These are phyloP conservation scores for Cladosporium colombiae DNA, from an alignment of 2,329 filamentous ascomycete species.

Conservation along the genomic window DNA sequence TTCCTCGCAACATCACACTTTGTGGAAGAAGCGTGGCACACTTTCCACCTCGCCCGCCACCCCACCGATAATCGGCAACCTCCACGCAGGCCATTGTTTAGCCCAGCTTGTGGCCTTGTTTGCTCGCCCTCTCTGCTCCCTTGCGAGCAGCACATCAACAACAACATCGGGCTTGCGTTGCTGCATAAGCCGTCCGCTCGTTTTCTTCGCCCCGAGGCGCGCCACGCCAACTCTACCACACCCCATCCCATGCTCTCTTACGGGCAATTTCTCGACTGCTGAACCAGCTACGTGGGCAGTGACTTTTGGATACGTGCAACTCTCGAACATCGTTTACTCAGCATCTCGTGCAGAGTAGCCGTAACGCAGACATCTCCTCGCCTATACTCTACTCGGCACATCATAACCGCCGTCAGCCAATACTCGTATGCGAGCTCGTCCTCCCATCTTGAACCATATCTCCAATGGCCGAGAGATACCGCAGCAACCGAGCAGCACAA, in stretches of 20 bases:
- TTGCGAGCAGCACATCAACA: not conserved
- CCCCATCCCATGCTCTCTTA: not conserved
- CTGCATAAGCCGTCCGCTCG: slow-evolving; percentile 10
- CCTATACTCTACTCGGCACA: not conserved
- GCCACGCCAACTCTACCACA: not conserved
- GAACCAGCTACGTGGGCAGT: not conserved
- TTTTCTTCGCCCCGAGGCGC: not conserved
- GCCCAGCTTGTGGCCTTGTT: not conserved
- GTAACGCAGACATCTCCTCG: not conserved
- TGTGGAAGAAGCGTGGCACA: not conserved
- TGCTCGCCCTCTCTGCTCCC: not conserved
- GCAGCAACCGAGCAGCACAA: slow-evolving; percentile 26
- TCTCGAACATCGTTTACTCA: slow-evolving; percentile 5
- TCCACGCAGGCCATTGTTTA: slow-evolving; percentile 1
- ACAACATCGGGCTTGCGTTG: not conserved
- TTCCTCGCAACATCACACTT: not conserved
- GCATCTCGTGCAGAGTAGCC: not conserved
- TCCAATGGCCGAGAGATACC: slow-evolving; percentile 36
- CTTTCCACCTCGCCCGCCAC: not conserved
- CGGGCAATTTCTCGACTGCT: not conserved
- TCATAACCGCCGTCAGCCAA: not conserved
- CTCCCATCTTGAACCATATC: too few relatives aligned
- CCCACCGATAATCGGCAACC: not conserved
- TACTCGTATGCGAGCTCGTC: not conserved
- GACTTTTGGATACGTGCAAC: slow-evolving; percentile 9